phyloP scores from a whole-genome alignment of 371 early-diverging fungal species.

The Mucor lusitanicus region DNA sequence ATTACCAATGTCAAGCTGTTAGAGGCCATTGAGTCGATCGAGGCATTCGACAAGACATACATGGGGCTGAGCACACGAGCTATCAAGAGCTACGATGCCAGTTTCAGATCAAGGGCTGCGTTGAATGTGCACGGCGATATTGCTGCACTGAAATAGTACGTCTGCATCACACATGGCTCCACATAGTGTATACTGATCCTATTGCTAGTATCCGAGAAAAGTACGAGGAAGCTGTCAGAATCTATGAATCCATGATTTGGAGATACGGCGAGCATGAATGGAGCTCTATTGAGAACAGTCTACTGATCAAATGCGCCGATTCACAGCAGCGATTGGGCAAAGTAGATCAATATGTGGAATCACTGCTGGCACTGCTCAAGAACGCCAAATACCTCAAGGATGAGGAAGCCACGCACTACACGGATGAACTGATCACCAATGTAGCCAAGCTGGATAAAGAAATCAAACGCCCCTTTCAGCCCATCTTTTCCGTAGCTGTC shows the following conservation, averaged over 20 bases:
- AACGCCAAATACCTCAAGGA: constrained; percentile 49
- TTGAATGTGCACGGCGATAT: constrained; percentile 73
- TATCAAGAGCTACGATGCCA: constrained; percentile 70
- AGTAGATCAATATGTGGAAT: constrained; percentile 60
- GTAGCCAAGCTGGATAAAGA: constrained; percentile 53
- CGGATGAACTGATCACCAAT: constrained; percentile 56
- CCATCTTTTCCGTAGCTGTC: constrained; percentile 64
- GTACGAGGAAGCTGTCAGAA: constrained; percentile 68
- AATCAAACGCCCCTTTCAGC: constrained; percentile 54
- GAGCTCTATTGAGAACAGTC: constrained; percentile 68
- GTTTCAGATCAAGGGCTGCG: constrained; percentile 63
- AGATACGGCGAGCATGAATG: constrained; percentile 71
- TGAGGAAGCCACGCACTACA: constrained; percentile 49
- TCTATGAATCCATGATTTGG: constrained; percentile 68
- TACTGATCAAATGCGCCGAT: constrained; percentile 73
- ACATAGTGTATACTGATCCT: neutral
- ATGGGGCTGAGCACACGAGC: constrained; percentile 66
- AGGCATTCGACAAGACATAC: constrained; percentile 76
- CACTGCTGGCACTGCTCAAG: constrained; percentile 59
- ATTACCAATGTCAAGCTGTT: constrained; percentile 70
- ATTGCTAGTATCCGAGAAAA: constrained; percentile 57
- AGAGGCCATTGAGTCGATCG: constrained; percentile 60
- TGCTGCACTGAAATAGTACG: constrained; percentile 79
- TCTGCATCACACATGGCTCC: neutral
- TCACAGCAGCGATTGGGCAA: constrained; percentile 65